phyloP scores from a whole-genome alignment of 495 filamentous ascomycete species.

The Staphylotrichum longicolle region DNA sequence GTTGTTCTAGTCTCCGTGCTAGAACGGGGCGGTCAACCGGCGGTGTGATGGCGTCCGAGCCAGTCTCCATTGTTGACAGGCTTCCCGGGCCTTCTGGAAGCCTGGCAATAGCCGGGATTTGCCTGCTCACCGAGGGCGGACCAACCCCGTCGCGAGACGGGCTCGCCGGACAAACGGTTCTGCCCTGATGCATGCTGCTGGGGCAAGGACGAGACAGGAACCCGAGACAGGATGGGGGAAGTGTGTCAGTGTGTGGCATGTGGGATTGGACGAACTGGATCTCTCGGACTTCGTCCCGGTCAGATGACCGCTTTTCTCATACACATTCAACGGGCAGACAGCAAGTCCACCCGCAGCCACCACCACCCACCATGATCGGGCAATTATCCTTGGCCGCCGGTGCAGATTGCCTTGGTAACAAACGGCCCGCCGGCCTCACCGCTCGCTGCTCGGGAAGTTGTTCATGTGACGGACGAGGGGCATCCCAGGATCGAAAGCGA shows the following conservation, averaged over 20 bases:
- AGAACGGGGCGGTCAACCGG: background rate
- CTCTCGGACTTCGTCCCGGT: background rate
- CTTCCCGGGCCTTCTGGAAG: conserved; percentile 17
- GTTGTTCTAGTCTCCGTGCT: background rate
- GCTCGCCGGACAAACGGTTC: conserved; percentile 6
- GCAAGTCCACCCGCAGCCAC: no score
- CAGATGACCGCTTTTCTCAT: conserved; percentile 14
- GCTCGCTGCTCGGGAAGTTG: conserved; percentile 8
- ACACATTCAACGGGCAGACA: background rate
- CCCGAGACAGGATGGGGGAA: background rate
- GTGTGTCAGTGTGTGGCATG: no score
- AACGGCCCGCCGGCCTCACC: background rate
- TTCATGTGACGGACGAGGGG: background rate
- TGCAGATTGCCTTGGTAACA: background rate
- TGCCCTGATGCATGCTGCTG: background rate
- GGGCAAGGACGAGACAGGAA: background rate
- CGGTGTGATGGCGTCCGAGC: conserved; percentile 10
- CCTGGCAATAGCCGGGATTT: background rate
- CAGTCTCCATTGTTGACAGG: conserved; percentile 4
- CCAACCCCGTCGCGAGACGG: conserved; percentile 5
- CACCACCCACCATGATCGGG: background rate
- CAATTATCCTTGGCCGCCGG: background rate
- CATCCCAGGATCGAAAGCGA: background rate
- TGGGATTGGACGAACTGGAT: background rate
- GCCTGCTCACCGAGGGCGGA: background rate